Evolutionary conservation across 164 flowering plant genomes (phyloP).

Genomic region (Sextonia rubra): DNA sequence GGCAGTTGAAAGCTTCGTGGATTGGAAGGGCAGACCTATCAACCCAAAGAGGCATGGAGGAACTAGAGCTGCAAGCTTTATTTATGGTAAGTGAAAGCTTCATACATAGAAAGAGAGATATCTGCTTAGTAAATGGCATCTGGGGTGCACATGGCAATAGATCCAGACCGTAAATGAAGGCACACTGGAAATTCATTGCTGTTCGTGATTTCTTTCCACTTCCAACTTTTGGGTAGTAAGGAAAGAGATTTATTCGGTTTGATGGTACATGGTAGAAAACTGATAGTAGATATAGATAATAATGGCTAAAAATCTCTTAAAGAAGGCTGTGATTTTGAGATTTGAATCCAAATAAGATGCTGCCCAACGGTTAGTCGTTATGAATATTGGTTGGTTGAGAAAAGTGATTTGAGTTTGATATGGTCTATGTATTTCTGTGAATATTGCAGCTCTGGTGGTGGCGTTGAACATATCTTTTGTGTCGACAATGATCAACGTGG

Average conservation of each 20-base stretch:
- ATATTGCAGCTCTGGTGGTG: constrained; percentile 10
- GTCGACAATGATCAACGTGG: constrained; percentile 13
- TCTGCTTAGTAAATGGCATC: not conserved
- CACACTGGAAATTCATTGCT: too few relatives aligned
- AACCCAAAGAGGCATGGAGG: constrained; percentile 19
- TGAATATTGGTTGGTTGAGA: not conserved
- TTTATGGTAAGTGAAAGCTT: constrained; percentile 14
- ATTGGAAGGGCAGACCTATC: constrained; percentile 17
- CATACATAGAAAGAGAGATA: not conserved
- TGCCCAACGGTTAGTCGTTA: not conserved
- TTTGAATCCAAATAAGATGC: not conserved
- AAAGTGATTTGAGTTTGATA: not conserved
- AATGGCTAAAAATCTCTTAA: too few relatives aligned
- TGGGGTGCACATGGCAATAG: not conserved
- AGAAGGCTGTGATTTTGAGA: not conserved
- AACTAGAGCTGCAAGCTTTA: constrained; percentile 15
- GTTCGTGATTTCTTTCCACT: too few relatives aligned
- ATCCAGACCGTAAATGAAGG: too few relatives aligned
- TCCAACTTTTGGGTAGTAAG: too few relatives aligned
- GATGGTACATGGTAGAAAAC: not conserved
- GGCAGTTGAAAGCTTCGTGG: constrained; percentile 9
- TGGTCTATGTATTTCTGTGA: not conserved
- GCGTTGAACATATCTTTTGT: constrained; percentile 11
- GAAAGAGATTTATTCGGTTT: not conserved
- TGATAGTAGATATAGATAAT: not conserved